Conservation (phyloP, 2,329 filamentous ascomycete genomes). For the Ceratocystis smalleyi region DNA sequence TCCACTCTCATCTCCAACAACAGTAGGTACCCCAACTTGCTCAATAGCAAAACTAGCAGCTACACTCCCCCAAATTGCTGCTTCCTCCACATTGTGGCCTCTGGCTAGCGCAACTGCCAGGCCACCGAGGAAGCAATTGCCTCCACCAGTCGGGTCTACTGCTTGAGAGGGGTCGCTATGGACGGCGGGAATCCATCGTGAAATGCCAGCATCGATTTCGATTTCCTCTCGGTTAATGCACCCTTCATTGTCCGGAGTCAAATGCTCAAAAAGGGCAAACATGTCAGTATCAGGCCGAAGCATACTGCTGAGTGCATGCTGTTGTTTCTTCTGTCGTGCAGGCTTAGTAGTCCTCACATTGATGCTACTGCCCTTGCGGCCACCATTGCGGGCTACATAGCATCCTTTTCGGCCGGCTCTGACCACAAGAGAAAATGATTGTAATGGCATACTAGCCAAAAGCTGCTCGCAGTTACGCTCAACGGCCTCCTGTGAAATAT, state of each 20-base stretch:
- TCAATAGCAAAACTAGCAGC: constrained; percentile 89
- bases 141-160: constrained; percentile 85
- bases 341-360: constrained; percentile 27
- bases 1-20: constrained; percentile 32
- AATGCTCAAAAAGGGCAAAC: constrained; percentile 43
- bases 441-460: constrained; percentile 46
- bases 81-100: constrained; percentile 48
- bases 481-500: constrained; percentile 36
- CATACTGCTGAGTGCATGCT: constrained; percentile 26
- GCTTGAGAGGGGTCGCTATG: constrained; percentile 43
- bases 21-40: constrained; percentile 66
- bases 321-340: neutral
- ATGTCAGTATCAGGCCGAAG: constrained; percentile 47
- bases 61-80: constrained; percentile 62
- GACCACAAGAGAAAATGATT: constrained; percentile 52
- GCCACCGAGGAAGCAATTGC: constrained; percentile 71
- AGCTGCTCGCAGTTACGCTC: constrained; percentile 48
- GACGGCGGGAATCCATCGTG: constrained; percentile 66
- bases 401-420: constrained; percentile 59
- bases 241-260: constrained; percentile 39
- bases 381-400: constrained; percentile 44
- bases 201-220: constrained; percentile 47
- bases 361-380: constrained; percentile 27
- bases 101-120: constrained; percentile 43
- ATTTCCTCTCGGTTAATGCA: constrained; percentile 41